Evolutionary conservation across 331 rosid genomes (phyloP).

Genomic region (Phaseolus coccineus): DNA sequence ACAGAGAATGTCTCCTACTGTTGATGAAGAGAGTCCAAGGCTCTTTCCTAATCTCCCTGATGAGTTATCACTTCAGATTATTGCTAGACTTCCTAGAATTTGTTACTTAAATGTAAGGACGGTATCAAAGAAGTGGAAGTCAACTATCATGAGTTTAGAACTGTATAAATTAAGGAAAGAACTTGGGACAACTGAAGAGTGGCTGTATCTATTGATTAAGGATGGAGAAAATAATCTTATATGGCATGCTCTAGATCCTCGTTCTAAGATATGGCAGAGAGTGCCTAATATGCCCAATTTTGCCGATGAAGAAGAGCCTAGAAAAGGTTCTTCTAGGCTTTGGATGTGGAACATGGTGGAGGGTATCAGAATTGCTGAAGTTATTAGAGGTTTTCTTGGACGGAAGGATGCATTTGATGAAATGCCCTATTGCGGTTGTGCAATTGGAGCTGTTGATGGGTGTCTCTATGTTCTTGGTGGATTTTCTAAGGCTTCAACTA

Average conservation of each 20-base stretch:
- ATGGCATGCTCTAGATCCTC: conserved; percentile 88
- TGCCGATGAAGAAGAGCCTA: conserved; percentile 61
- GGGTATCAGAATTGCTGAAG: conserved; percentile 73
- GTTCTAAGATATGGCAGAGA: conserved; percentile 81
- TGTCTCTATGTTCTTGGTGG: conserved; percentile 94
- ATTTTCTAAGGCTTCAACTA: conserved; percentile 77
- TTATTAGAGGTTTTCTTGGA: conserved; percentile 83
- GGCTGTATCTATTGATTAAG: conserved; percentile 85
- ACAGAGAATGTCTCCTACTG: conserved; percentile 65
- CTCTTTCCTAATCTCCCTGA: conserved; percentile 88
- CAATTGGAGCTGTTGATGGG: conserved; percentile 83
- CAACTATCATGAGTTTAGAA: conserved; percentile 61
- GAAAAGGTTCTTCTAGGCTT: conserved; percentile 61
- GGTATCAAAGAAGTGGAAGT: conserved; percentile 87
- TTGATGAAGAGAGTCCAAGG: conserved; percentile 69
- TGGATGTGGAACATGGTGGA: conserved; percentile 86
- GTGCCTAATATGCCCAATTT: conserved; percentile 78
- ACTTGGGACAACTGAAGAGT: conserved; percentile 83
- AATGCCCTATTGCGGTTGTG: conserved; percentile 93
- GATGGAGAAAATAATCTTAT: conserved; percentile 66
- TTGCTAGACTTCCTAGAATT: conserved; percentile 87
- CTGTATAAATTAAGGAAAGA: conserved; percentile 78
- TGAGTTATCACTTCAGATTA: conserved; percentile 87
- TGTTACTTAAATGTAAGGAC: conserved; percentile 61
- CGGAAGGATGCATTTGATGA: conserved; percentile 70